phyloP scores from a whole-genome alignment of 1,139 yeast species.

The Candida tropicalis region DNA sequence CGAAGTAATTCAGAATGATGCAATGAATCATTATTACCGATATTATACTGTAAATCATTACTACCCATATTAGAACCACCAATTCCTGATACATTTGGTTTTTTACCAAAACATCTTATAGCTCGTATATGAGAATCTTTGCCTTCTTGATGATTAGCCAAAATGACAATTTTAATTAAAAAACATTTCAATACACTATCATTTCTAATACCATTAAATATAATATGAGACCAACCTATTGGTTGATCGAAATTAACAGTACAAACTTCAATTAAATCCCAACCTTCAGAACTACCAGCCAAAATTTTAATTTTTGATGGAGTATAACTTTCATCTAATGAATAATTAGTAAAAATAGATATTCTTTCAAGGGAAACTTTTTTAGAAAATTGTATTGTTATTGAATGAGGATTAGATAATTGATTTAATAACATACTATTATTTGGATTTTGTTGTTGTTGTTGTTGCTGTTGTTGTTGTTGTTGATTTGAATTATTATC shows the following conservation, averaged over 20 bases:
- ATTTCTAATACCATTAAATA: constrained; percentile 61
- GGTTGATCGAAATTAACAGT: constrained; percentile 69
- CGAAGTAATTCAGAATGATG: constrained; percentile 28
- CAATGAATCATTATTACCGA: constrained; percentile 6
- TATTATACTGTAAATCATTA: not conserved
- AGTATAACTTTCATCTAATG: constrained; percentile 87
- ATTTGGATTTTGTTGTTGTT: constrained; percentile 17
- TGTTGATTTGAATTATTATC: constrained; percentile 18
- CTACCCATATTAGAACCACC: not conserved
- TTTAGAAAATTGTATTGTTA: constrained; percentile 82
- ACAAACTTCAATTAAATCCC: constrained; percentile 78
- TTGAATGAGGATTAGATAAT: constrained; percentile 75
- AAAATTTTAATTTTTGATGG: constrained; percentile 71
- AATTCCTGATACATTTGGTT: constrained; percentile 18
- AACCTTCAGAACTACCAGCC: constrained; percentile 83
- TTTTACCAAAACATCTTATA: constrained; percentile 48
- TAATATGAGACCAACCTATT: constrained; percentile 82
- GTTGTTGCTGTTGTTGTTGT: constrained; percentile 7
- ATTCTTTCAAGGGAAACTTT: constrained; percentile 71
- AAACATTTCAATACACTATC: constrained; percentile 73
- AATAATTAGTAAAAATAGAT: constrained; percentile 67
- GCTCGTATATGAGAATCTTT: constrained; percentile 92
- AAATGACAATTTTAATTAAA: constrained; percentile 65
- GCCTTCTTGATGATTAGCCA: constrained; percentile 92
- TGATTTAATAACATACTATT: constrained; percentile 34